Base-by-base conservation (phyloP, 306 rosid genomes). In the Chamaecrista fasciculata region DNA sequence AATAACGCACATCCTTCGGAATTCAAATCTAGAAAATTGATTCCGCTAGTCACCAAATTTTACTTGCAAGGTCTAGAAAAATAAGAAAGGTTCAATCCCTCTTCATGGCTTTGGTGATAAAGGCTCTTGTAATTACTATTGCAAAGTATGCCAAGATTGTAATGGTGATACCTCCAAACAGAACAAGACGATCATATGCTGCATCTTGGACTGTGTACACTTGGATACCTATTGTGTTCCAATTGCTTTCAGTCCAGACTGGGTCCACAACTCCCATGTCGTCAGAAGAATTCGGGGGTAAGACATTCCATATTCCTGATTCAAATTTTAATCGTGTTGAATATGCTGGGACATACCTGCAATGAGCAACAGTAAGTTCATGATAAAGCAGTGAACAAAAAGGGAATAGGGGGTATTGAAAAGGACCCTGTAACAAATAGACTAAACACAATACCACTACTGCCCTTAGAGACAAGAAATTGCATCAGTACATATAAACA, bases 181-280 rank as follows among this genome's bases (percentile, higher is more conserved):
- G 81, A 71, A 93, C 84, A 66, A 90, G 46, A 18, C 74, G 75
- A 70, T 93, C 98, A 9, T 84, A 93, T 21, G 80, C 75, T 24
- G 82, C 66, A 72, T 56, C 49, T 78, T 87, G 98, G 76, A 84
- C 61, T 0, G 86, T 84, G 79, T 90, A 93, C 57, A 90, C 71
- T 39, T 91, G 92, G 42, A 89, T 80, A 29, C 96, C 91, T 21
- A 87, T 82, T 20, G 84, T 47, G 80, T 90, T 83, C 98, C 98
- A 93, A 76, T 93, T 90, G 79, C 98, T 93, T 76, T 92, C 98
- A 18, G 96, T 87, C 98, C 98, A 93, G 76, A 93, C 83, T 39
- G 93, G 84, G 50, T 93, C 98, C 63, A 81, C 76, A 43, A 57
- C 65, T 58, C 87, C 96, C 93, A 93, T 85, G 26, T 76, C 79